Evolutionary conservation across 1,284 basidiomycete species (phyloP).

Genomic region (Apiotrichum siamense): DNA sequence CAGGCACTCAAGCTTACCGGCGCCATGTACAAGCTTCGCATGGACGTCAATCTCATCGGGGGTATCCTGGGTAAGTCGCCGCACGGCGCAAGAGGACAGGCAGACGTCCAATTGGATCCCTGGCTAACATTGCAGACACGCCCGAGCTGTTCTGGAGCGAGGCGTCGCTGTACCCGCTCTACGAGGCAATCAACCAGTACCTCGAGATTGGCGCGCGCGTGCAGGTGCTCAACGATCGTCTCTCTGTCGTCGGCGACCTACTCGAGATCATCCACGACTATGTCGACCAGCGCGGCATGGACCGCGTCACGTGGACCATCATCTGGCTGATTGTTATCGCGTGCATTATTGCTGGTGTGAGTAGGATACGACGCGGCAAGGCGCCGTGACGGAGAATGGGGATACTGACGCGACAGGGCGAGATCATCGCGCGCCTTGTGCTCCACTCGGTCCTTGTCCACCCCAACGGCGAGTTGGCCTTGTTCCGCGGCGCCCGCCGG

Average conservation of each 20-base stretch:
- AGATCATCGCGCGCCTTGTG: constrained; percentile 72
- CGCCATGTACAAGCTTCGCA: constrained; percentile 75
- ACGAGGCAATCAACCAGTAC: constrained; percentile 90
- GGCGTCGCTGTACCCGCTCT: constrained; percentile 78
- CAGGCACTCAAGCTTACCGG: constrained; percentile 86
- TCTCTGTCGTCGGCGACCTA: constrained; percentile 80
- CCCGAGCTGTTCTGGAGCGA: constrained; percentile 95
- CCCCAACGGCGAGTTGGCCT: too few species aligned
- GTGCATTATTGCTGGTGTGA: constrained; percentile 54
- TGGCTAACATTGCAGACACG: constrained; percentile 55
- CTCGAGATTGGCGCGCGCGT: constrained; percentile 86
- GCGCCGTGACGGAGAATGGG: constrained; percentile 13
- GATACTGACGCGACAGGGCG: constrained; percentile 54
- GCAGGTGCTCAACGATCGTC: constrained; percentile 79
- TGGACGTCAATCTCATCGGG: constrained; percentile 85
- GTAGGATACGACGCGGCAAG: neutral
- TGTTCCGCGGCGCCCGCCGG: too few species aligned
- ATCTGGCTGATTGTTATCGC: constrained; percentile 91
- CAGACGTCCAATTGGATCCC: constrained; percentile 34
- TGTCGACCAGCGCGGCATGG: constrained; percentile 82
- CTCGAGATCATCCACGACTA: constrained; percentile 91
- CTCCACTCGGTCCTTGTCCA: constrained; percentile 51
- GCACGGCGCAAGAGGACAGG: too few species aligned
- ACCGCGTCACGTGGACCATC: constrained; percentile 90
- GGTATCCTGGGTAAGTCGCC: constrained; percentile 66